Base-by-base conservation (phyloP, 2,329 filamentous ascomycete genomes). In the Monosporascus sp. region DNA sequence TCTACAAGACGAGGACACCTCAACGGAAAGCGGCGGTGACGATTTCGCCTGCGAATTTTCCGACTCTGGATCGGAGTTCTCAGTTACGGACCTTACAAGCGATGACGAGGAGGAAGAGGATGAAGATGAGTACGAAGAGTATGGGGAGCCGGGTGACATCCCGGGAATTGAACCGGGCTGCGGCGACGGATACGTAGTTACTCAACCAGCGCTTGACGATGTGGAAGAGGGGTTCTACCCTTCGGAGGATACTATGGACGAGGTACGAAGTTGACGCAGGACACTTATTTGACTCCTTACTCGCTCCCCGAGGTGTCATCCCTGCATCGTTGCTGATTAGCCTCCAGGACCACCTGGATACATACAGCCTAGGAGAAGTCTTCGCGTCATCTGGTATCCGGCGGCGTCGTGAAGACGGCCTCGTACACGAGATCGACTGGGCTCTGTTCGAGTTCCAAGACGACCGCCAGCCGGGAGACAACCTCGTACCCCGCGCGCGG, bases 341-440 rank as follows among this genome's bases (percentile, higher is more conserved):
- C 24, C 6, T 8, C 2, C 48, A 68, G 66, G 93, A 97, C 54
- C 88, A 97, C 60, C 78, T 97, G 1, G 84, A 89, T 45, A 90
- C 86, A 0, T 94, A 89, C 63, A 83, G 85, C 16, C 77, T 97
- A 1, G 93, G 93, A 3, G 85, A 91, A 63, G 78, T 97, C 4
- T 91, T 95, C 64, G 93, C 93, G 0, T 95, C 91, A 0, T 96
- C 91, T 22, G 93, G 93, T 7, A 88, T 97, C 54, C 85, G 91
- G 5, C 84, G 93, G 31, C 86, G 88, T 66, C 80, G 77, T 50
- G 81, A 86, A 55, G 79, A 87, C 56, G 85, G 87, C 5, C 75
- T 95, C 24, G 77, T 90, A 6, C 93, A 97, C 67, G 93, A 97
- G 69, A 91, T 97, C 45, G 93, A 97, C 69, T 97, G 93, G 93